phyloP scores from a whole-genome alignment of 2,329 filamentous ascomycete species.

The Ascochyta clinopodiicola region DNA sequence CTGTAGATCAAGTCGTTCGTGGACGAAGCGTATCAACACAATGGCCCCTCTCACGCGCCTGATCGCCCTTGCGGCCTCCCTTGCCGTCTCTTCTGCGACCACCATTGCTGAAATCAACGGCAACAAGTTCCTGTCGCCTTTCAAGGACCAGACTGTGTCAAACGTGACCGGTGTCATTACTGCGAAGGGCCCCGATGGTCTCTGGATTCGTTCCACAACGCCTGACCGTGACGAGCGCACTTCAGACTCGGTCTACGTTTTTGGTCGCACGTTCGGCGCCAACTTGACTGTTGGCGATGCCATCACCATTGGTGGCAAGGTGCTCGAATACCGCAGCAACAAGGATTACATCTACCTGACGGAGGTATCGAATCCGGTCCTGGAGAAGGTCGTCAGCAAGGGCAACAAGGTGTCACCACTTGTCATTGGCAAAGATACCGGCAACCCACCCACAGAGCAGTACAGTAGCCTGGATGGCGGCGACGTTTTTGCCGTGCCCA shows the following conservation, averaged over 20 bases:
- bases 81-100: slow-evolving; percentile 25
- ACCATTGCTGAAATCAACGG: slow-evolving; percentile 71
- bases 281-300: slow-evolving; percentile 68
- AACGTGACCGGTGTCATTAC: slow-evolving; percentile 70
- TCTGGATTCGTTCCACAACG: slow-evolving; percentile 68
- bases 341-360: slow-evolving; percentile 68
- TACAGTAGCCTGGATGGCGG: slow-evolving; percentile 69
- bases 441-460: slow-evolving; percentile 65
- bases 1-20: slow-evolving; percentile 6
- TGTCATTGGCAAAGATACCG: slow-evolving; percentile 65
- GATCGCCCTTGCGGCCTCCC: slow-evolving; percentile 25
- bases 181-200: slow-evolving; percentile 66
- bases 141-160: slow-evolving; percentile 62
- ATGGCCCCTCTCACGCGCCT: slow-evolving; percentile 26
- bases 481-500: slow-evolving; percentile 70
- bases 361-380: slow-evolving; percentile 64
- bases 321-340: slow-evolving; percentile 65
- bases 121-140: slow-evolving; percentile 67
- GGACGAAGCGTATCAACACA: slow-evolving; percentile 11
- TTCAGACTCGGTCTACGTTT: slow-evolving; percentile 73
- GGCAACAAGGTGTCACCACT: slow-evolving; percentile 63
- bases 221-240: slow-evolving; percentile 63
- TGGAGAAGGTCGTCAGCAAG: slow-evolving; percentile 61
- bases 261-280: slow-evolving; percentile 57
- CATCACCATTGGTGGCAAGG: slow-evolving; percentile 65